These are phyloP conservation scores for Senna siamea DNA, from an alignment of 306 rosid species.

Conservation along the genomic window DNA sequence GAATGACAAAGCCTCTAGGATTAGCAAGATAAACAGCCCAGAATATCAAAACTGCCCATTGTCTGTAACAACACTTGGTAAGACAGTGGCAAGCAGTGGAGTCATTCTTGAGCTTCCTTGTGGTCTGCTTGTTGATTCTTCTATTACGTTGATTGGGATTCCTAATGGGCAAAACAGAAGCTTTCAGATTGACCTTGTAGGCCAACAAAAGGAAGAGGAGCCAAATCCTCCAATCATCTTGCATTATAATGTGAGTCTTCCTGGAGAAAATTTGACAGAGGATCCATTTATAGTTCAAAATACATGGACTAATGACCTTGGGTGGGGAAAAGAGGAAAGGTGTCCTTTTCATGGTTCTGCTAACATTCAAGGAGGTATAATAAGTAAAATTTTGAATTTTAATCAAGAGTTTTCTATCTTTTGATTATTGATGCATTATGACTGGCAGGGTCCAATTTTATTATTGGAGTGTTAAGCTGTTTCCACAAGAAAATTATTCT, in stretches of 20 bases:
- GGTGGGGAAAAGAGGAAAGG: slow-evolving; percentile 84
- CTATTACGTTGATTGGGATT: slow-evolving; percentile 78
- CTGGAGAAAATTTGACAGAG: slow-evolving; percentile 80
- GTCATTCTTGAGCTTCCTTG: slow-evolving; percentile 76
- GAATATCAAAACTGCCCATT: slow-evolving; percentile 64
- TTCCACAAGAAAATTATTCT: neutral
- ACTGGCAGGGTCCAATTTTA: neutral
- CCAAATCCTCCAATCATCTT: slow-evolving; percentile 67
- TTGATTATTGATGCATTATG: neutral
- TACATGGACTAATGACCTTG: slow-evolving; percentile 78
- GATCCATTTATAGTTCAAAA: slow-evolving; percentile 82
- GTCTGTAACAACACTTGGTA: slow-evolving; percentile 53
- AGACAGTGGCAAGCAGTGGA: slow-evolving; percentile 43
- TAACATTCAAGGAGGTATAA: slow-evolving; percentile 60
- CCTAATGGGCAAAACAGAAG: slow-evolving; percentile 66
- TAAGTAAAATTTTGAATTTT: slow-evolving; percentile 11
- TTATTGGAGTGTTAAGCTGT: neutral
- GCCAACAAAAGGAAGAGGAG: slow-evolving; percentile 59
- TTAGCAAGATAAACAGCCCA: slow-evolving; percentile 42
- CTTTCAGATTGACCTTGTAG: slow-evolving; percentile 78
- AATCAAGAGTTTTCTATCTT: slow-evolving; percentile 7
- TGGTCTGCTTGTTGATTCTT: slow-evolving; percentile 84
- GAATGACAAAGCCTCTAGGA: slow-evolving; percentile 51
- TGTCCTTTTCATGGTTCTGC: slow-evolving; percentile 73
- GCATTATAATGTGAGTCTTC: slow-evolving; percentile 74